Percentiles rank a stretch among this genome's conserved stretches.
Evolutionary conservation across 2,329 filamentous ascomycete species (phyloP).

Genomic region (Clarireedia homoeocarpa): DNA sequence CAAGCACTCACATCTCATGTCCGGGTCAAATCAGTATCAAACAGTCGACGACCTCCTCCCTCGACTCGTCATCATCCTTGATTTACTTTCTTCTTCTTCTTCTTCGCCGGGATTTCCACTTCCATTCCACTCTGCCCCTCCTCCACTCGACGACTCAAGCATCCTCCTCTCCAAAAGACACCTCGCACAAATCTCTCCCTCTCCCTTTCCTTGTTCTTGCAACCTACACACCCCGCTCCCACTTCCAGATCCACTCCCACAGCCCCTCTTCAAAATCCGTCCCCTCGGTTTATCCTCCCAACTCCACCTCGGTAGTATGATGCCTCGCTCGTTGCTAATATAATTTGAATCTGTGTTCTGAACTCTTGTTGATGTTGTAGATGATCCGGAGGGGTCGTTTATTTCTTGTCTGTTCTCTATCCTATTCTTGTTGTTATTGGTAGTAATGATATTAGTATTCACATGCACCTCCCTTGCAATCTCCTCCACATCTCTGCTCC

Average conservation of each 20-base stretch:
- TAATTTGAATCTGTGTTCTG: background rate
- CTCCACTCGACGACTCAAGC: background rate
- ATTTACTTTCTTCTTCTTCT: background rate
- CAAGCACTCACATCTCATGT: background rate
- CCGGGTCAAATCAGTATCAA: no score
- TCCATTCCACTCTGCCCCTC: no score
- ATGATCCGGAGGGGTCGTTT: background rate
- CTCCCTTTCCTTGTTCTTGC: conserved; percentile 15
- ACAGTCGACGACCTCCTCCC: no score
- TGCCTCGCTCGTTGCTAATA: conserved; percentile 26
- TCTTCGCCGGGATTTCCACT: no score
- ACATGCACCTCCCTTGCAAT: no score
- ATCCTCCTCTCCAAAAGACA: background rate
- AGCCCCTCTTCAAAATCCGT: background rate
- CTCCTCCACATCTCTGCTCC: no score
- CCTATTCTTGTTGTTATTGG: no score
- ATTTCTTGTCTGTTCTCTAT: no score
- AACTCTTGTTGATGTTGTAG: no score
- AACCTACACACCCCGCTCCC: conserved; percentile 19
- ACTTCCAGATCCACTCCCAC: conserved; percentile 1
- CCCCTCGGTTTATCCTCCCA: conserved; percentile 12
- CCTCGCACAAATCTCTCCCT: conserved; percentile 7
- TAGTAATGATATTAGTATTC: no score
- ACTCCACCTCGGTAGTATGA: conserved; percentile 18
- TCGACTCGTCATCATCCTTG: background rate